phyloP scores from a whole-genome alignment of 495 filamentous ascomycete species.

The Penicillium turbatum region DNA sequence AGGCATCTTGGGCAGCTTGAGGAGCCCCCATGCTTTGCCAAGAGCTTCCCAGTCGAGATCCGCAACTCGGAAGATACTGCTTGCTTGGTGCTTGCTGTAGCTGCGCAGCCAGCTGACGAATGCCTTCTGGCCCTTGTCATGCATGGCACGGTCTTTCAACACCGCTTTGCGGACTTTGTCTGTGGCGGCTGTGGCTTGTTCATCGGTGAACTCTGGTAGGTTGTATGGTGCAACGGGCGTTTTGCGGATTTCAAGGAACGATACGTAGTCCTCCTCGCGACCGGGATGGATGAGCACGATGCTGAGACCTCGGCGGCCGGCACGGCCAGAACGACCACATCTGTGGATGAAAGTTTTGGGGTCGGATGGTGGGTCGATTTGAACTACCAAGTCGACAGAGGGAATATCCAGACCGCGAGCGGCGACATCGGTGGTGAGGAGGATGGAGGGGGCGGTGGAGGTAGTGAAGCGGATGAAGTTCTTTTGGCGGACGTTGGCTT shows the following conservation, averaged over 20 bases:
- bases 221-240: conserved; percentile 71
- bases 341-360: conserved; percentile 95
- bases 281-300: conserved; percentile 80
- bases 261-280: conserved; percentile 81
- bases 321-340: conserved; percentile 86
- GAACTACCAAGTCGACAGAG: conserved; percentile 87
- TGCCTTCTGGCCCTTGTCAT: conserved; percentile 82
- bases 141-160: conserved; percentile 68
- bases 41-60: conserved; percentile 82
- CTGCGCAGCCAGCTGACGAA: conserved; percentile 91
- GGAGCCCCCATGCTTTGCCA: conserved; percentile 74
- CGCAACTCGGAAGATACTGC: conserved; percentile 79
- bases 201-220: conserved; percentile 47
- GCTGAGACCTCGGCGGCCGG: conserved; percentile 79
- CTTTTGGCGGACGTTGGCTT: conserved; percentile 69
- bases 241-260: conserved; percentile 82
- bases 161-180: conserved; percentile 58
- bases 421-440: conserved; percentile 83
- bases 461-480: conserved; percentile 78
- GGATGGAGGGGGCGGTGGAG: conserved; percentile 60
- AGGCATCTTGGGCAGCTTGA: conserved; percentile 91
- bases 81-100: conserved; percentile 87
- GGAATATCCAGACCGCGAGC: conserved; percentile 92
- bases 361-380: conserved; percentile 87
- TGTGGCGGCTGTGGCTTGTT: conserved; percentile 50